Percentiles rank a stretch among this genome's conserved stretches.
Evolutionary conservation across 352 stramenopile genomes (phyloP).

Genomic region (Globisporangium megalacanthum): DNA sequence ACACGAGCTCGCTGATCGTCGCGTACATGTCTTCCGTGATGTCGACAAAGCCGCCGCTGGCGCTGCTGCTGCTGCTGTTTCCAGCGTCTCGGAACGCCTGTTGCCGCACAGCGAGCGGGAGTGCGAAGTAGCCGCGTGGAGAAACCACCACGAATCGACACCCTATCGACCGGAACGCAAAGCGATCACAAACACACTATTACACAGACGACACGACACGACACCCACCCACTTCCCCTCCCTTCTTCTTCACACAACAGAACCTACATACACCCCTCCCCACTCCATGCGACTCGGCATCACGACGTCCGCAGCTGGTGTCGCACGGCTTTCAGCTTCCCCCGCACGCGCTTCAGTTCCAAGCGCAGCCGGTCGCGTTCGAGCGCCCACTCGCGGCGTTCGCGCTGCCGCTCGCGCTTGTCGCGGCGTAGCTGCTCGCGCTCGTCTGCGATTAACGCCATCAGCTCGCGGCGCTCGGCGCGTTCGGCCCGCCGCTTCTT

Average conservation of each 20-base stretch:
- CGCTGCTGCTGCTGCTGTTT: neutral
- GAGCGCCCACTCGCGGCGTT: neutral
- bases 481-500: constrained; percentile 2
- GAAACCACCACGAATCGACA: too few species aligned
- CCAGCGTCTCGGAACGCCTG: neutral
- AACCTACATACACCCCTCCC: too few species aligned
- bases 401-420: neutral
- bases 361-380: constrained; percentile 6
- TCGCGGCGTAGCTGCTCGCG: neutral
- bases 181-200: too few species aligned
- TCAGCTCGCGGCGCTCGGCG: neutral
- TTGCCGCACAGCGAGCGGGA: neutral
- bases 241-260: too few species aligned
- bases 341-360: constrained; percentile 2
- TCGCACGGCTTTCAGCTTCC: neutral
- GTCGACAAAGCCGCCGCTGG: constrained; percentile 11
- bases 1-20: constrained; percentile 5
- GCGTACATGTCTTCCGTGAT: constrained; percentile 11
- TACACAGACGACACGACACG: too few species aligned
- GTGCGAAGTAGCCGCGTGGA: constrained; percentile 9
- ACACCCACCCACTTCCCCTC: too few species aligned
- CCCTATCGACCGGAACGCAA: too few species aligned
- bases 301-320: neutral
- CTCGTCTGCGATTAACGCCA: neutral
- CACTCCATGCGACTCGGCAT: too few species aligned